Conservation (phyloP, 768 basidiomycete species). For the Cytidiella melzeri region DNA sequence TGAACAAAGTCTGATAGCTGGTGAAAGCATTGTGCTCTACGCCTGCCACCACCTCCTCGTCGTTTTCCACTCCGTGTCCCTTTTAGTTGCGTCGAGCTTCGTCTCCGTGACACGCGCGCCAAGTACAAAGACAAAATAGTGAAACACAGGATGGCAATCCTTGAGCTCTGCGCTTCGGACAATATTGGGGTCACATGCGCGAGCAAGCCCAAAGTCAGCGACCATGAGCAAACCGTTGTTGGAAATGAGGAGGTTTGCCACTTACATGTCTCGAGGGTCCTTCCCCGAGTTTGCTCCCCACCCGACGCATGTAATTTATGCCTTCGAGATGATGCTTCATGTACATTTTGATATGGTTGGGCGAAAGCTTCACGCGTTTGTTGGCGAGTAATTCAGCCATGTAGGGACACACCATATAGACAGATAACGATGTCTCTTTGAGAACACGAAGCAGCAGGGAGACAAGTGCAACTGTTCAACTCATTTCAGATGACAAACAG, state of each 20-base stretch:
- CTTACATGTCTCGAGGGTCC: constrained; percentile 93
- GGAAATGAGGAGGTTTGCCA: constrained; percentile 92
- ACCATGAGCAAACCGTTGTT: constrained; percentile 80
- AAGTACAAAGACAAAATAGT: too few species aligned
- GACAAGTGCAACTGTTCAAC: constrained; percentile 18
- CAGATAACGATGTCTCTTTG: constrained; percentile 64
- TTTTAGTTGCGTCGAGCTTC: too few species aligned
- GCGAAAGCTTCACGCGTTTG: constrained; percentile 74
- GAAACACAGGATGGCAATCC: constrained; percentile 36
- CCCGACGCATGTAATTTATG: constrained; percentile 91
- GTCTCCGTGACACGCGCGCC: too few species aligned
- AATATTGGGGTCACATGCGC: constrained; percentile 58
- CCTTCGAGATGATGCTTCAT: constrained; percentile 96
- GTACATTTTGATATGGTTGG: constrained; percentile 89
- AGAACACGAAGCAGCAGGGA: constrained; percentile 1
- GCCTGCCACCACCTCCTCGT: too few species aligned
- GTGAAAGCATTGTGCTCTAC: too few species aligned
- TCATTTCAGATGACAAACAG: constrained; percentile 85
- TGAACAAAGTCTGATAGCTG: too few species aligned
- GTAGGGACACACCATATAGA: constrained; percentile 99
- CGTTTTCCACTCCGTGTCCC: too few species aligned
- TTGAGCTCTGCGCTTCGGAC: constrained; percentile 28
- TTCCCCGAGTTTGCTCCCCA: constrained; percentile 33
- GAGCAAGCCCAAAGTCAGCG: constrained; percentile 95
- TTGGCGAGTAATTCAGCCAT: constrained; percentile 98